A percentile compares a stretch with the other conserved stretches of the same genome.
phyloP scores from a whole-genome alignment of 208 protist species.

The Porcisia hertigi region DNA sequence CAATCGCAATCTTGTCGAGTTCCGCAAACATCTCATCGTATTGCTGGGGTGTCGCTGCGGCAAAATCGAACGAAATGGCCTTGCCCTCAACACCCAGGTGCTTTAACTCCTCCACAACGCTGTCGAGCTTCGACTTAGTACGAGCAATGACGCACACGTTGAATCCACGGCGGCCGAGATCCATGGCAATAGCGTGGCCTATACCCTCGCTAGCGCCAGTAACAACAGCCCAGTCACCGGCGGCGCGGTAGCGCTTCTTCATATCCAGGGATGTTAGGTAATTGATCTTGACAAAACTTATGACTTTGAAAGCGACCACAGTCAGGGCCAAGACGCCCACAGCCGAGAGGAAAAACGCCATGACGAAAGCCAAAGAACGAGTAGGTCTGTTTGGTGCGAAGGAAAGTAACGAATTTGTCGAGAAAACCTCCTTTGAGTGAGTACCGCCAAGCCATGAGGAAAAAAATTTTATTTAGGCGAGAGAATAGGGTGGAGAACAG shows the following conservation, averaged over 20 bases:
- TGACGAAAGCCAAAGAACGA: not conserved
- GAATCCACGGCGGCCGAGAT: conserved; percentile 89
- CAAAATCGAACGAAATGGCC: conserved; percentile 87
- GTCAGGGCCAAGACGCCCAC: conserved; percentile 45
- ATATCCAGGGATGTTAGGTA: conserved; percentile 61
- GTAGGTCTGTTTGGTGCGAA: not conserved
- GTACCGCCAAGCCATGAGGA: not conserved
- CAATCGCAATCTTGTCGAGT: conserved; percentile 57
- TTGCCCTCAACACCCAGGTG: conserved; percentile 70
- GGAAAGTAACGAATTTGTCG: not conserved
- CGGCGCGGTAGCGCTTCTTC: conserved; percentile 68
- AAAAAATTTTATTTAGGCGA: no score
- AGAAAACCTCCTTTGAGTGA: not conserved
- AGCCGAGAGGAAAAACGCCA: conserved; percentile 27
- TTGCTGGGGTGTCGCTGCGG: conserved; percentile 43
- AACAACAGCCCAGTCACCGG: conserved; percentile 90
- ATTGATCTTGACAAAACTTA: conserved; percentile 54
- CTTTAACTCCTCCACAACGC: conserved; percentile 68
- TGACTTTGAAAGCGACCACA: conserved; percentile 35
- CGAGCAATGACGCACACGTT: conserved; percentile 92
- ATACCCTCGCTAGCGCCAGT: conserved; percentile 96
- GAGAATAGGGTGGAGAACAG: not conserved
- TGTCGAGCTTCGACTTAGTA: conserved; percentile 87
- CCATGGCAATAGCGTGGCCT: conserved; percentile 87
- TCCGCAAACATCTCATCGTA: conserved; percentile 64